These are phyloP conservation scores for Byssochlamys sp. DNA, from an alignment of 2,329 filamentous ascomycete genomes.

Conservation along the genomic window DNA sequence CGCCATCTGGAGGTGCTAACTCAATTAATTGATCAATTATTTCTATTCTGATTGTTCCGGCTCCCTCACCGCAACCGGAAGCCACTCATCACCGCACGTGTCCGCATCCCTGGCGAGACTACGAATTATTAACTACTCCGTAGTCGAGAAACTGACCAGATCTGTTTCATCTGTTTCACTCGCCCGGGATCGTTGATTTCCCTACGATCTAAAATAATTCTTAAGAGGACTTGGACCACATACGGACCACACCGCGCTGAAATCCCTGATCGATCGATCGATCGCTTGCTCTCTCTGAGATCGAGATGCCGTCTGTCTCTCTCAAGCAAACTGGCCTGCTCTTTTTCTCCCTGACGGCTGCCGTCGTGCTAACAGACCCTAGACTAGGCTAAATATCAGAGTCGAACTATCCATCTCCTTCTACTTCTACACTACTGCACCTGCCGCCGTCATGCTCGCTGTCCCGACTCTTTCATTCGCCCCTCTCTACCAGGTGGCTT, in stretches of 20 bases:
- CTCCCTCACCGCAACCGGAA: neutral
- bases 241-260: neutral
- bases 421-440: neutral
- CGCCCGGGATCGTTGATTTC: too few species aligned
- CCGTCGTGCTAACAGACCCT: neutral
- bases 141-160: neutral
- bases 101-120: neutral
- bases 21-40: too few species aligned
- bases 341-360: neutral
- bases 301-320: neutral
- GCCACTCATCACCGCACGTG: neutral
- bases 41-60: neutral
- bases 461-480: neutral
- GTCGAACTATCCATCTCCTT: neutral
- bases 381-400: neutral
- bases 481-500: neutral
- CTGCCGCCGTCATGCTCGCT: neutral
- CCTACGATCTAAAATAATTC: too few species aligned
- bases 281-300: neutral
- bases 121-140: too few species aligned
- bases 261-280: neutral
- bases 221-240: neutral
- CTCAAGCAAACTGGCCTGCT: neutral
- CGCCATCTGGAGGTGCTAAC: too few species aligned
- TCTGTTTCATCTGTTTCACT: neutral